phyloP scores from a whole-genome alignment of 1,284 basidiomycete genomes.

The Fomitopsis pinicola region DNA sequence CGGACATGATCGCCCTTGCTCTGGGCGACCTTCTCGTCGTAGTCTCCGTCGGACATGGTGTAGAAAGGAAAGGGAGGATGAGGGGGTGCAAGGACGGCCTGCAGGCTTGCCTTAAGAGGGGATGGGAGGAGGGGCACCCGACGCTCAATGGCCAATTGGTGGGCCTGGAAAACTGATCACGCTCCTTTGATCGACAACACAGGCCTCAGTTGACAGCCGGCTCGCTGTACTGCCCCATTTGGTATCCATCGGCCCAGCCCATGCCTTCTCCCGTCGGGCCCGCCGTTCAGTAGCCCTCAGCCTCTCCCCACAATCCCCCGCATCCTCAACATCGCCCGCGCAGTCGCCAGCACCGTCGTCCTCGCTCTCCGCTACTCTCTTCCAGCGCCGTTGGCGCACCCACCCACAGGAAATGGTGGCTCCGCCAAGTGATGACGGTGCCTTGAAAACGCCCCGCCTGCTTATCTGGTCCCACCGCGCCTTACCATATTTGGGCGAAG shows the following conservation, averaged over 20 bases:
- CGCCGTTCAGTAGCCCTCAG: background rate
- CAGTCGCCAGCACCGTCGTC: too few species aligned
- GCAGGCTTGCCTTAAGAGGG: background rate
- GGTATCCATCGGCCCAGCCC: too few species aligned
- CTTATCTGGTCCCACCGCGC: background rate
- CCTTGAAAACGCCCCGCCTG: background rate
- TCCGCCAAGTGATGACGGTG: background rate
- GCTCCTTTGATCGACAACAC: background rate
- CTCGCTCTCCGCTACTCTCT: too few species aligned
- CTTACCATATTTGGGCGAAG: background rate
- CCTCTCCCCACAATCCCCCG: background rate
- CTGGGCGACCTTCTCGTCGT: slow-evolving; percentile 7
- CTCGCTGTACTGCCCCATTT: too few species aligned
- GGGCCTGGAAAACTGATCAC: background rate
- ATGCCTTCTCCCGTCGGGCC: too few species aligned
- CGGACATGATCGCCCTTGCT: slow-evolving; percentile 13
- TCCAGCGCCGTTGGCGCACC: too few species aligned
- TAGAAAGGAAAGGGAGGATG: background rate
- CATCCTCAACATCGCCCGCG: too few species aligned
- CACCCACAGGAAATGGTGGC: background rate
- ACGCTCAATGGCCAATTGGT: background rate
- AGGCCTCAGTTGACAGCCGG: too few species aligned
- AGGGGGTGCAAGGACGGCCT: background rate
- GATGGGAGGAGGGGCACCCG: background rate
- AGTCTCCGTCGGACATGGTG: slow-evolving; percentile 18